Conservation (phyloP, 2,329 filamentous ascomycete genomes). For the Fusarium sp. region DNA sequence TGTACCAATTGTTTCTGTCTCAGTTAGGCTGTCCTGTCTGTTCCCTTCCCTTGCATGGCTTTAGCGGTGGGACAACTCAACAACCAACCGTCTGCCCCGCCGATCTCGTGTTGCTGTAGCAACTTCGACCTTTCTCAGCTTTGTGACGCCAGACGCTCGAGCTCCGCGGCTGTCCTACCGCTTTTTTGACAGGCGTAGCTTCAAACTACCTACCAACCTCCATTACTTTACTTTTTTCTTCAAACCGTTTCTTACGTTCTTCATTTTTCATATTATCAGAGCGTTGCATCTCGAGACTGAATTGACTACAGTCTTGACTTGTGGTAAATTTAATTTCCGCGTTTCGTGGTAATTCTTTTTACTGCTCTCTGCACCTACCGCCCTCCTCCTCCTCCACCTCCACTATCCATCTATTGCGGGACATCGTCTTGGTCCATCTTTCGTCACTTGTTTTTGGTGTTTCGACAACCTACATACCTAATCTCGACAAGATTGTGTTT, state of each 20-base stretch:
- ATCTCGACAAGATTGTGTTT: slow-evolving; percentile 26
- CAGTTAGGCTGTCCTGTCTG: neutral
- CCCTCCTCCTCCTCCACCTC: slow-evolving; percentile 5
- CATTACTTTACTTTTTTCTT: slow-evolving; percentile 14
- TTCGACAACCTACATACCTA: slow-evolving; percentile 17
- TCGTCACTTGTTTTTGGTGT: slow-evolving; percentile 23
- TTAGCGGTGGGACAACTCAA: slow-evolving; percentile 29
- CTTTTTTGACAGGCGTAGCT: slow-evolving; percentile 40
- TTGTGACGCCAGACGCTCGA: slow-evolving; percentile 30
- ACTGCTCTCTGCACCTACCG: slow-evolving; percentile 2
- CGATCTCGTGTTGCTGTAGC: slow-evolving; percentile 27
- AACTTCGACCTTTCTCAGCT: slow-evolving; percentile 15
- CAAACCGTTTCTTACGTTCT: slow-evolving; percentile 31
- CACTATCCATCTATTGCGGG: slow-evolving; percentile 4
- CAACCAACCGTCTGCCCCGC: slow-evolving; percentile 19
- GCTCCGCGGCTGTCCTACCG: slow-evolving; percentile 38
- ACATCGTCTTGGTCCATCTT: slow-evolving; percentile 9
- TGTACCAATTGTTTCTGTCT: slow-evolving; percentile 19
- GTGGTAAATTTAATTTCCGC: slow-evolving; percentile 7
- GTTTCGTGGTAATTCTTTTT: slow-evolving; percentile 19
- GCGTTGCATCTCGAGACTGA: slow-evolving; percentile 23
- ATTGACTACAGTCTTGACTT: slow-evolving; percentile 17
- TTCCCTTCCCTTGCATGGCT: slow-evolving; percentile 19
- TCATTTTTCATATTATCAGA: slow-evolving; percentile 9
- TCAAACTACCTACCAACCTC: slow-evolving; percentile 18